Conservation (phyloP, 2,329 filamentous ascomycete genomes). For the Aspergillus quadrilineatus region DNA sequence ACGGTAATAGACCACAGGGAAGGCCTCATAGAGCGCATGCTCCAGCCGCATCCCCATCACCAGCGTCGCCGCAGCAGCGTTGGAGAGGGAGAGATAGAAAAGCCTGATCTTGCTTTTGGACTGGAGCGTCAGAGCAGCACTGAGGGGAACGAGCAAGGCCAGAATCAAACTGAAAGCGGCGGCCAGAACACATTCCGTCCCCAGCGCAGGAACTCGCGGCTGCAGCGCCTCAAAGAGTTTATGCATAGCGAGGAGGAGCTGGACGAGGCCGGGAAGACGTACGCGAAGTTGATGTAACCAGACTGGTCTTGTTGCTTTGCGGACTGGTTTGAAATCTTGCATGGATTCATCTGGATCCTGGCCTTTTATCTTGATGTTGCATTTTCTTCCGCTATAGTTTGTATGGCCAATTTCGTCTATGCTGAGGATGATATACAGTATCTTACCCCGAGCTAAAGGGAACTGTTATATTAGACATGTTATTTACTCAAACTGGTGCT, state of each 20-base stretch:
- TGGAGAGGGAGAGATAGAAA: background rate
- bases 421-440: too few species aligned
- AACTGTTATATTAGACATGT: too few species aligned
- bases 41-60: background rate
- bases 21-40: conserved; percentile 5
- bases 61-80: background rate
- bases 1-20: background rate
- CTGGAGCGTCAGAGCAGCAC: background rate
- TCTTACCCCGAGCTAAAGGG: too few species aligned
- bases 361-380: background rate
- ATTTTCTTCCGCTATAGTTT: too few species aligned
- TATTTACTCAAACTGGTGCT: too few species aligned
- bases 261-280: conserved; percentile 8
- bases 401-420: too few species aligned
- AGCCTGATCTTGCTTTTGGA: background rate
- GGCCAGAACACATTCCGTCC: background rate
- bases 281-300: conserved; percentile 9
- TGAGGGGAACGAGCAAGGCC: background rate
- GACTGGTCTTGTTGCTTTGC: background rate
- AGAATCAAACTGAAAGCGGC: background rate
- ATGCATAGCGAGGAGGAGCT: conserved; percentile 4
- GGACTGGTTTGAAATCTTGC: background rate
- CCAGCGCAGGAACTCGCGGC: background rate
- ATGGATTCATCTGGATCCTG: background rate
- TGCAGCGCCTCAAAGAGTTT: conserved; percentile 9